Evolutionary conservation across 768 basidiomycete species (phyloP), one percentile per base, ranked within the genome.

Genomic region (Punctularia strigosozonata): DNA sequence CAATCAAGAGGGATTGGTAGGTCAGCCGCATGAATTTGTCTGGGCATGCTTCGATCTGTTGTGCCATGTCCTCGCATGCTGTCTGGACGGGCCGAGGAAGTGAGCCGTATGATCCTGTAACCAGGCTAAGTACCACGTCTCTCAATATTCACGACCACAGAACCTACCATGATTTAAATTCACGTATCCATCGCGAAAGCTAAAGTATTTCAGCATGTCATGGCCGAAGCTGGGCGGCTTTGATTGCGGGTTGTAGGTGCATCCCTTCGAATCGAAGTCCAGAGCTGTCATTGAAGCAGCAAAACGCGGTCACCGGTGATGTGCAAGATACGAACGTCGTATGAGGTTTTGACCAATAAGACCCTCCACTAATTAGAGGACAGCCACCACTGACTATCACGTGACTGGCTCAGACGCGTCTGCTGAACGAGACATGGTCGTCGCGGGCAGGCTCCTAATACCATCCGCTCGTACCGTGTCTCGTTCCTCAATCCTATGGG

Each of bases 91-190:
- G 69, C 6, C 57, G 57, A 0, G 78, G 73, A 1, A 73, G 53
- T 1, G 72, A 68, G 3, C 78, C 78, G 46, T 68, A 79, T 0
- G 77, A 71, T 12, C 77, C 78, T 80, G 24, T 6, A 21, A 31
- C 35, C 3, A 1, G 5, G 15, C 10, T 1, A 2, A 17, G 13
- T 14, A 35, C 20, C 23, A 6, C 32, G 25, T 24, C 4, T 14
- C 6, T n/a, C 8, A 12, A 14, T 22, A 18, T 6, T 38, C 7
- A 25, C 13, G 25, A 22, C 13, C 14, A 24, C 3, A 33, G 6
- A 14, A 7, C 62, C 22, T 37, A 77, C 81, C 80, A 37, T 75
- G 63, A 49, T 84, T 82, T 34, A 84, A 56, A 47, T 81, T 78
- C 36, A 76, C 51, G 42, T 80, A 81, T 28, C 64, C 61, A 4